phyloP scores from a whole-genome alignment of 257 asterid genomes.

The Lycium ferocissimum region DNA sequence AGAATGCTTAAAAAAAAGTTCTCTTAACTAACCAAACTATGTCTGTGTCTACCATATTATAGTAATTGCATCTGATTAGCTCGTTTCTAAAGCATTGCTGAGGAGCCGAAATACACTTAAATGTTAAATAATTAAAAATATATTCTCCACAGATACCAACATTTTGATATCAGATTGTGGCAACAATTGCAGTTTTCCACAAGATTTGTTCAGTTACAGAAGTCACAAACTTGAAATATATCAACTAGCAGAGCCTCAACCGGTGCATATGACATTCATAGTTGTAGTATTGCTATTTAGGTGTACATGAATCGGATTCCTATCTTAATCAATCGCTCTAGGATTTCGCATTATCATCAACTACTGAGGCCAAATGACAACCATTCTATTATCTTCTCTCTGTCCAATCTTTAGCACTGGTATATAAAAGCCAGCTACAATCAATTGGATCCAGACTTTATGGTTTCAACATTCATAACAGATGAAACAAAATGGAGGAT shows the following conservation, averaged over 20 bases:
- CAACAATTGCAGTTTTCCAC: not conserved
- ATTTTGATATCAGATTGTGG: not conserved
- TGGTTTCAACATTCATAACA: not conserved
- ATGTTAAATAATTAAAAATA: not conserved
- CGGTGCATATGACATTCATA: not conserved
- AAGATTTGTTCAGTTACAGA: not conserved
- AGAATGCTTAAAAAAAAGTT: not conserved
- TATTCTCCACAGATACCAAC: not conserved
- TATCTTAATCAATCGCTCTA: not conserved
- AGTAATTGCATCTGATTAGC: constrained; percentile 11
- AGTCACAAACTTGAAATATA: not conserved
- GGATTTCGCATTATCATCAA: not conserved
- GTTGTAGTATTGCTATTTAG: not conserved
- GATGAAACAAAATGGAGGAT: constrained; percentile 21
- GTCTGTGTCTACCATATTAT: not conserved
- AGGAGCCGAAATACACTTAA: constrained; percentile 1
- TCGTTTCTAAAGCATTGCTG: not conserved
- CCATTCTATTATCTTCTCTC: not conserved
- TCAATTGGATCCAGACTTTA: not conserved
- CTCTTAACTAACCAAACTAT: not conserved
- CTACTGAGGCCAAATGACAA: constrained; percentile 2
- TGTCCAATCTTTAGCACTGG: not conserved
- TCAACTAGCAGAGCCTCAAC: not conserved
- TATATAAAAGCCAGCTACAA: not conserved
- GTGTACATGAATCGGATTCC: not conserved